These are phyloP conservation scores for Marasmius sp. DNA, from an alignment of 1,284 basidiomycete genomes.

Conservation along the genomic window DNA sequence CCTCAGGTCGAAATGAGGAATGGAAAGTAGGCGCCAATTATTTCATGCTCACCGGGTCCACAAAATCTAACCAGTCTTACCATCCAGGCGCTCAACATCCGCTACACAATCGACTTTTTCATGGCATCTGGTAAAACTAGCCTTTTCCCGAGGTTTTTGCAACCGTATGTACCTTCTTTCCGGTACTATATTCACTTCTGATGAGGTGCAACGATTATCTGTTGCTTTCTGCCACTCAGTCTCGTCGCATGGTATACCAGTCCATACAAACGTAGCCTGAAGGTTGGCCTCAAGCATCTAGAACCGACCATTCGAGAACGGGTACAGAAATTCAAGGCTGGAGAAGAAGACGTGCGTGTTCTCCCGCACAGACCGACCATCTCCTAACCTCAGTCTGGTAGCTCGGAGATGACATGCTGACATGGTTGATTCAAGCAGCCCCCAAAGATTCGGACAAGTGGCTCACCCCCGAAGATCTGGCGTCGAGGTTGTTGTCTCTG, in stretches of 20 bases:
- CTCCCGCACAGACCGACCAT: background rate
- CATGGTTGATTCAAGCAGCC: background rate
- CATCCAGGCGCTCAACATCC: slow-evolving; percentile 27
- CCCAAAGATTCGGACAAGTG: background rate
- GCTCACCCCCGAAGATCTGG: background rate
- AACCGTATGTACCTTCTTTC: slow-evolving; percentile 29
- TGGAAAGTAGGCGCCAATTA: slow-evolving; percentile 19
- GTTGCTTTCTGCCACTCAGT: background rate
- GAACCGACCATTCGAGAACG: background rate
- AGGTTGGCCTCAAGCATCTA: background rate
- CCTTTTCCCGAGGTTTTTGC: slow-evolving; percentile 37
- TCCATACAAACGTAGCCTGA: background rate
- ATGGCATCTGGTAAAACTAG: slow-evolving; percentile 25
- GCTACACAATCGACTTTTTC: slow-evolving; percentile 29
- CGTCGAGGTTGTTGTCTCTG: background rate
- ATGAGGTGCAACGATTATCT: background rate
- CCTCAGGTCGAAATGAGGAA: slow-evolving; percentile 40
- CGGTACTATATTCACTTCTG: background rate
- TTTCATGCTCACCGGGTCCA: background rate
- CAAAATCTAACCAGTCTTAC: background rate
- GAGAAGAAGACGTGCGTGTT: background rate
- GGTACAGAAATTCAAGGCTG: background rate
- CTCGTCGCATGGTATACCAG: background rate
- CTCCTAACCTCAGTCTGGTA: background rate
- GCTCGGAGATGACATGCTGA: background rate